A percentile compares a stretch with the other conserved stretches of the same genome.
phyloP scores from a whole-genome alignment of 2,329 filamentous ascomycete genomes.

The Chaetothyriales sp. region DNA sequence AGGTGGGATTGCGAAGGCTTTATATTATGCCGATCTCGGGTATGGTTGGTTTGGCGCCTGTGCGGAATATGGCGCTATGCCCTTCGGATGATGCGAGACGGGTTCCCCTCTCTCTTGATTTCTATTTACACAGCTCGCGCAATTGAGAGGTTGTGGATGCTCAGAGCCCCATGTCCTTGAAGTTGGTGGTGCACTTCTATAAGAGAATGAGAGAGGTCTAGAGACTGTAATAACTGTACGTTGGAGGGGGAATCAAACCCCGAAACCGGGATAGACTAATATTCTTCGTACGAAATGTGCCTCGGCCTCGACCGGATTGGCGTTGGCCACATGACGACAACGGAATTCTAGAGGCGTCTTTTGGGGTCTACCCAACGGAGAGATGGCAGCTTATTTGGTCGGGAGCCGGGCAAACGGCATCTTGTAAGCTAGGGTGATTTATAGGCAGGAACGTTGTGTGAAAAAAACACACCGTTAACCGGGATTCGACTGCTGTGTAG shows the following conservation, averaged over 20 bases:
- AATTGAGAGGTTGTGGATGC: not conserved
- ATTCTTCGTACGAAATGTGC: not conserved
- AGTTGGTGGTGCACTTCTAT: too few relatives aligned
- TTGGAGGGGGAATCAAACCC: too few relatives aligned
- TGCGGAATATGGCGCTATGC: too few relatives aligned
- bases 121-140: not conserved
- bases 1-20: not conserved
- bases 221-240: too few relatives aligned
- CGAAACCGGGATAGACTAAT: too few relatives aligned
- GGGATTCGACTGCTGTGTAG: not conserved
- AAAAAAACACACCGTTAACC: too few relatives aligned
- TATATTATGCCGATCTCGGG: not conserved
- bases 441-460: not conserved
- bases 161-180: too few relatives aligned
- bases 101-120: not conserved
- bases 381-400: not conserved
- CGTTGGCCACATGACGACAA: not conserved
- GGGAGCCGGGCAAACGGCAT: not conserved
- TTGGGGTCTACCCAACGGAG: too few relatives aligned
- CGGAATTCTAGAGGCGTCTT: too few relatives aligned
- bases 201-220: too few relatives aligned
- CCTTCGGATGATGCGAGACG: too few relatives aligned
- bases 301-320: not conserved
- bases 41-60: too few relatives aligned
- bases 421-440: not conserved